A percentile compares a stretch with the other conserved stretches of the same genome.
Evolutionary conservation across 345 rosid genomes (phyloP).

Genomic region (Moringa oleifera): DNA sequence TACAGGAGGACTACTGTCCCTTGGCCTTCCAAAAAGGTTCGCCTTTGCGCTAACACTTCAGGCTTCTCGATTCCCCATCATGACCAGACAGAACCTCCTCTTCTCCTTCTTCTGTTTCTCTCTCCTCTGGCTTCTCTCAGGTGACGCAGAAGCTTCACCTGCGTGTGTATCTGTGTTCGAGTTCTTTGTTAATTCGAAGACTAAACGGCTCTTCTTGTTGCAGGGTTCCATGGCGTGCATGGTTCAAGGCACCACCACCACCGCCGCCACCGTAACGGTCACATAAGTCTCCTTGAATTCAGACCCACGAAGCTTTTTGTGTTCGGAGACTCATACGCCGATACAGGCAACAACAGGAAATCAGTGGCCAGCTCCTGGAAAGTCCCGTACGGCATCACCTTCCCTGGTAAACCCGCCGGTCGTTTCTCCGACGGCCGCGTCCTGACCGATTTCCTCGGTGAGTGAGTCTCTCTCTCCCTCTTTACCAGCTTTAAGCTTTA

Average conservation of each 20-base stretch:
- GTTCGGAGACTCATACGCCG: slow-evolving; percentile 61
- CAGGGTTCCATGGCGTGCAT: neutral
- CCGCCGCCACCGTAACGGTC: neutral
- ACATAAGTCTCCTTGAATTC: slow-evolving; percentile 5
- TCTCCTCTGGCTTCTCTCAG: neutral
- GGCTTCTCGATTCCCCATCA: neutral
- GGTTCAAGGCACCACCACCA: neutral
- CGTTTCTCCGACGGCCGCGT: slow-evolving; percentile 62
- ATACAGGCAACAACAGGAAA: slow-evolving; percentile 46
- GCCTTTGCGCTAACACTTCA: too few relatives aligned
- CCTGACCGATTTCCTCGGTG: slow-evolving; percentile 52
- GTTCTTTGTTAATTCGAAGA: too few relatives aligned
- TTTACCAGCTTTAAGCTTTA: neutral
- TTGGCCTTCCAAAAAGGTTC: too few relatives aligned
- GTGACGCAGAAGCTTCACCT: neutral
- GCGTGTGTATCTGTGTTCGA: neutral
- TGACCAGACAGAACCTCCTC: neutral
- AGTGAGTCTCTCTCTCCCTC: neutral
- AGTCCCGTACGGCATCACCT: slow-evolving; percentile 49
- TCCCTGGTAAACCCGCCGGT: slow-evolving; percentile 52
- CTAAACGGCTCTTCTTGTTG: too few relatives aligned
- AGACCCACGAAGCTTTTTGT: slow-evolving; percentile 49
- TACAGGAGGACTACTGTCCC: too few relatives aligned
- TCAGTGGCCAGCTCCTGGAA: slow-evolving; percentile 40
- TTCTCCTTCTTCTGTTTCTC: neutral